Evolutionary conservation across 768 basidiomycete species (phyloP).

Genomic region (Lentinus brumalis): DNA sequence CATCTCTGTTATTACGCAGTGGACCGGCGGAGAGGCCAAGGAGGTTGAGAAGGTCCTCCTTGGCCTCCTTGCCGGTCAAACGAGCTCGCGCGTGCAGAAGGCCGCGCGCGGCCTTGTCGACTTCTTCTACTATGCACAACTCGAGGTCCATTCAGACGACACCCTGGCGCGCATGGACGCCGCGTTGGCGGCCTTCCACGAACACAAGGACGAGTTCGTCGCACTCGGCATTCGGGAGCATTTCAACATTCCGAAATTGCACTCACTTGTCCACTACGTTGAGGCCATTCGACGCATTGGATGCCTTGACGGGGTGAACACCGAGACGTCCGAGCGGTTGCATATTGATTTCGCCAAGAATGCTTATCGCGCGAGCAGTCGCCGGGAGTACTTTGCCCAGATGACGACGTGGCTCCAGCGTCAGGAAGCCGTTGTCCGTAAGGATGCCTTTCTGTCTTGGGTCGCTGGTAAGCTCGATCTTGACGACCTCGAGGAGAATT

Average conservation of each 20-base stretch:
- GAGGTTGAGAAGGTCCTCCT: too few relatives aligned
- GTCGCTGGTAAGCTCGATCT: background rate
- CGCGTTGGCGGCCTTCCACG: constrained; percentile 30
- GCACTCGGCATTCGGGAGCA: constrained; percentile 27
- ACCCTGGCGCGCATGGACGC: constrained; percentile 14
- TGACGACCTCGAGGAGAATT: too few relatives aligned
- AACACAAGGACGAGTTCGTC: constrained; percentile 40
- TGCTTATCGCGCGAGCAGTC: constrained; percentile 29
- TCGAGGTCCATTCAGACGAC: constrained; percentile 1
- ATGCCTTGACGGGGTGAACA: constrained; percentile 29
- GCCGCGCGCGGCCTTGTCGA: constrained; percentile 21
- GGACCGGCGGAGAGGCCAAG: too few relatives aligned
- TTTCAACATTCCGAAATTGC: constrained; percentile 33
- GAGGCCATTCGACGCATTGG: constrained; percentile 20
- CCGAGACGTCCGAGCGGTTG: constrained; percentile 29
- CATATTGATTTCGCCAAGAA: constrained; percentile 32
- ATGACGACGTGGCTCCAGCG: constrained; percentile 27
- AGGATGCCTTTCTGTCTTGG: background rate
- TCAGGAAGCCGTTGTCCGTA: constrained; percentile 4
- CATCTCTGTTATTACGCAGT: too few relatives aligned
- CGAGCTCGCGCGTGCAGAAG: too few relatives aligned
- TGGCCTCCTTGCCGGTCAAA: too few relatives aligned
- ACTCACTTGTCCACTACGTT: constrained; percentile 25
- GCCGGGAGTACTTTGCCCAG: constrained; percentile 25
- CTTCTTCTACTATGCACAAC: constrained; percentile 30